Conservation (phyloP, 768 basidiomycete species). For the Amanita molliuscula region DNA sequence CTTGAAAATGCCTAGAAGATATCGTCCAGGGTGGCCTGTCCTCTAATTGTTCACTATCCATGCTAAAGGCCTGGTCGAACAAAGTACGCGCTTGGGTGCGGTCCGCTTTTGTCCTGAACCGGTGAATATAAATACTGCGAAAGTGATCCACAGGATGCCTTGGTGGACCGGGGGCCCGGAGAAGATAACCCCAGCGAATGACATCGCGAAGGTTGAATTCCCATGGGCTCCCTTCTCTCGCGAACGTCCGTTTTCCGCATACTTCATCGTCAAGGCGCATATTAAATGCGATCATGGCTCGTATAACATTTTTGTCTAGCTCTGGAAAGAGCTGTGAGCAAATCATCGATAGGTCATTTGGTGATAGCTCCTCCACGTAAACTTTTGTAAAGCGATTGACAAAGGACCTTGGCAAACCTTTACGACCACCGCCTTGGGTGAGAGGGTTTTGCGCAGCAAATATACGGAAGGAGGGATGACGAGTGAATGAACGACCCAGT, state of each 20-base stretch:
- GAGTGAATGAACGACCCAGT: constrained; percentile 75
- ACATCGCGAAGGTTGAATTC: constrained; percentile 97
- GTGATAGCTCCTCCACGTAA: constrained; percentile 76
- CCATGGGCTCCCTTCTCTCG: constrained; percentile 81
- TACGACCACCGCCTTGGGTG: constrained; percentile 92
- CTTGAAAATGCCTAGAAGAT: constrained; percentile 40
- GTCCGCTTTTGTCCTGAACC: constrained; percentile 74
- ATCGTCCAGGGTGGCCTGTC: constrained; percentile 28
- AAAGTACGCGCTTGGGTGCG: constrained; percentile 37
- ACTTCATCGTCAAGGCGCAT: constrained; percentile 57
- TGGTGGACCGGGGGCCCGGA: constrained; percentile 20
- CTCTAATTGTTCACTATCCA: constrained; percentile 13
- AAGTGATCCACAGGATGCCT: constrained; percentile 55
- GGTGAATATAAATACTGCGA: constrained; percentile 67
- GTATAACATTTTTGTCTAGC: constrained; percentile 41
- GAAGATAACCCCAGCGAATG: constrained; percentile 72
- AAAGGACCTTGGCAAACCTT: constrained; percentile 95
- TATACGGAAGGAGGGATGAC: constrained; percentile 91
- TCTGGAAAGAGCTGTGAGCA: constrained; percentile 66
- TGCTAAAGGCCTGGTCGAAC: constrained; percentile 44
- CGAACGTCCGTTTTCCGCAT: constrained; percentile 55
- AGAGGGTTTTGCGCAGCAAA: constrained; percentile 98
- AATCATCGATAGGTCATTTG: constrained; percentile 68
- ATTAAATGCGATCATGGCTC: constrained; percentile 80
- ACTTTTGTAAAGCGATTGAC: constrained; percentile 98